Base-by-base conservation (phyloP, 225 moss, liverwort and hornwort species). In the Sphagnum contortum region DNA sequence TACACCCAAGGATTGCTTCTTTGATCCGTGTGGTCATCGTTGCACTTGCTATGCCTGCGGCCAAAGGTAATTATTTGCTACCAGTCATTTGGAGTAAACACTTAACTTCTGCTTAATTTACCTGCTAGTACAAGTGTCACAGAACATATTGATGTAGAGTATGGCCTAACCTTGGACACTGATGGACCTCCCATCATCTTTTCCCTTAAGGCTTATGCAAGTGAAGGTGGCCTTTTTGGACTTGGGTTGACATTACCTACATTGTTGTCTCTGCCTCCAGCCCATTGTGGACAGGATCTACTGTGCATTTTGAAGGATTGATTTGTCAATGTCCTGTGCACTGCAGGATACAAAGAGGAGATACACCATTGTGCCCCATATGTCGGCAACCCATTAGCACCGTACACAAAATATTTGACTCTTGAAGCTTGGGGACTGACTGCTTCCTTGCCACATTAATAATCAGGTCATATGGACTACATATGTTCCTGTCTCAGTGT, bases 11-110 rank as follows among this genome's bases (percentile, higher is more conserved):
- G 77, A 84, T 69, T 77, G 80, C 71, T 84, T 84, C 67, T 84
- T 84, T 55, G 80, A 84, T 73, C 84, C 80, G 73, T 84, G 84
- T 50, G 84, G 84, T n/a, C 84, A 84, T 73, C 71, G 73, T 48
- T 84, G 80, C 65, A 73, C 80, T 64, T 84, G 84, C 59, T 74
- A 71, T 52, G 5, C 5, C 57, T 84, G 84, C 69, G 80, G 84
- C 64, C 64, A 47, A 44, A 78, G 80, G 84, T 84, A 47, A 58
- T 1, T 13, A 3, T 8, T 12, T 7, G 12, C 58, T 5, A 6
- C 3, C 14, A 58, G 12, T 12, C 44, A 12, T 58, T 5, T 58
- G 5, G 58, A 13, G 12, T 13, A 13, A 13, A 58, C 13, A 3
- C 14, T 7, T 58, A 4, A 44, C 14, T 12, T 7, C 44, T 58